These are phyloP conservation scores for Lachnellula cervina DNA, from an alignment of 2,329 filamentous ascomycete species.

Conservation along the genomic window DNA sequence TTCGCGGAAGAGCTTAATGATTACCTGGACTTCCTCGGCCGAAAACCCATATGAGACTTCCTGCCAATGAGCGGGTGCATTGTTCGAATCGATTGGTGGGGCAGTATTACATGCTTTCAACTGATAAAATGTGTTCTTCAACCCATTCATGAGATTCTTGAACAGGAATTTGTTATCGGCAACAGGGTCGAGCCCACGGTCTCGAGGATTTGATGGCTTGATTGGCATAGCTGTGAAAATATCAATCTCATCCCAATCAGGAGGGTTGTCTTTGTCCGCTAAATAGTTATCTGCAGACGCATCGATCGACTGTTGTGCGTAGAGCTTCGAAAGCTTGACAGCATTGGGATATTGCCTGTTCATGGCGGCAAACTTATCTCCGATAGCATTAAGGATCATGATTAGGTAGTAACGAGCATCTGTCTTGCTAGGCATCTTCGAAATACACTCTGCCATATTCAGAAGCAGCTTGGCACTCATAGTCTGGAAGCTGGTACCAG, in stretches of 20 bases:
- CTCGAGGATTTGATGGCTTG: slow-evolving; percentile 86
- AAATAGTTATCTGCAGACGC: slow-evolving; percentile 73
- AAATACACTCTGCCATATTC: slow-evolving; percentile 98
- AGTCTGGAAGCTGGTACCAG: slow-evolving; percentile 96
- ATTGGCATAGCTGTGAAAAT: slow-evolving; percentile 96
- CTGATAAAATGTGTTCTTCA: slow-evolving; percentile 96
- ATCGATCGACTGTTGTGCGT: slow-evolving; percentile 60
- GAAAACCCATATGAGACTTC: slow-evolving; percentile 96
- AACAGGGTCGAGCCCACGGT: slow-evolving; percentile 84
- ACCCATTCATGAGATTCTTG: slow-evolving; percentile 88
- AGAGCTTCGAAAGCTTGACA: slow-evolving; percentile 81
- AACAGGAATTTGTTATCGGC: slow-evolving; percentile 98
- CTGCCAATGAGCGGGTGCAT: slow-evolving; percentile 84
- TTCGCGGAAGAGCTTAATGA: slow-evolving; percentile 96
- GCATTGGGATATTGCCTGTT: slow-evolving; percentile 94
- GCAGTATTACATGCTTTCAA: slow-evolving; percentile 82
- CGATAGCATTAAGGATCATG: slow-evolving; percentile 96
- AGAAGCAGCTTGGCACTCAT: slow-evolving; percentile 97
- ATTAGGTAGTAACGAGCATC: slow-evolving; percentile 94
- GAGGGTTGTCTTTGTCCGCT: slow-evolving; percentile 71
- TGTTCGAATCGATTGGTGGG: slow-evolving; percentile 66
- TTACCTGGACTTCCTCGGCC: slow-evolving; percentile 92
- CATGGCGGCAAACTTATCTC: slow-evolving; percentile 97
- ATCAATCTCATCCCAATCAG: slow-evolving; percentile 97
- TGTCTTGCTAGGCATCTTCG: slow-evolving; percentile 85